Percentiles rank a stretch among this genome's conserved stretches.
phyloP scores from a whole-genome alignment of 2,329 filamentous ascomycete species.

The Xylaria digitata region DNA sequence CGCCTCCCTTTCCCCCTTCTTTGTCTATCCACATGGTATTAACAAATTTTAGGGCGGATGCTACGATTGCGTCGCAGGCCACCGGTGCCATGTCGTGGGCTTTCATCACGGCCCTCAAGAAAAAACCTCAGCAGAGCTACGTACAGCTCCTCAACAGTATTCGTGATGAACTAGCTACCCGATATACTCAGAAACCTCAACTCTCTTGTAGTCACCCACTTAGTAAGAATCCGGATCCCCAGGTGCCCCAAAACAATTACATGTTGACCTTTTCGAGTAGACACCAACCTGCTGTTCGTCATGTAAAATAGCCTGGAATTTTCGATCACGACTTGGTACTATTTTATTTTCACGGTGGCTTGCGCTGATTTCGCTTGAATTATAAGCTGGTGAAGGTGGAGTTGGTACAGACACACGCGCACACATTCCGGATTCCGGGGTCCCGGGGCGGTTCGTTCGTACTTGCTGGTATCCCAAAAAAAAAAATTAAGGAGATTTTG shows the following conservation, averaged over 20 bases:
- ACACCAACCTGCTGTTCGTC: slow-evolving; percentile 74
- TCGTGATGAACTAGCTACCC: slow-evolving; percentile 84
- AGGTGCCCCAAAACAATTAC: slow-evolving; percentile 18
- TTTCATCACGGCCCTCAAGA: slow-evolving; percentile 90
- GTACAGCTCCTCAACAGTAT: slow-evolving; percentile 96
- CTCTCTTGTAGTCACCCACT: slow-evolving; percentile 95
- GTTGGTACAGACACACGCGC: slow-evolving; percentile 12
- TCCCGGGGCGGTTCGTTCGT: slow-evolving; percentile 13
- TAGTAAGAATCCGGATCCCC: slow-evolving; percentile 68
- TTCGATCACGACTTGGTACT: slow-evolving; percentile 7
- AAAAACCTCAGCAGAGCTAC: slow-evolving; percentile 95
- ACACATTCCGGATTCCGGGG: slow-evolving; percentile 9
- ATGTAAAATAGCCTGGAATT: slow-evolving; percentile 61
- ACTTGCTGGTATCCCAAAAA: slow-evolving; percentile 7
- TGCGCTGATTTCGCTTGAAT: slow-evolving; percentile 27
- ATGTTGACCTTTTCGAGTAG: slow-evolving; percentile 52
- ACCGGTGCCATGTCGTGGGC: slow-evolving; percentile 99
- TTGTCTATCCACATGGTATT: not conserved
- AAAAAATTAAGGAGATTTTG: slow-evolving; percentile 18
- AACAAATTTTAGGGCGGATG: slow-evolving; percentile 73
- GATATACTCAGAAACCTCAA: slow-evolving; percentile 96
- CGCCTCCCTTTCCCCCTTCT: not conserved
- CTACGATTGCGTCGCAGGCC: slow-evolving; percentile 85
- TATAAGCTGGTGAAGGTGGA: slow-evolving; percentile 17
- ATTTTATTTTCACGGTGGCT: slow-evolving; percentile 26